Percentiles rank a stretch among this genome's conserved stretches.
phyloP scores from a whole-genome alignment of 306 rosid species.

The Senna siamea region DNA sequence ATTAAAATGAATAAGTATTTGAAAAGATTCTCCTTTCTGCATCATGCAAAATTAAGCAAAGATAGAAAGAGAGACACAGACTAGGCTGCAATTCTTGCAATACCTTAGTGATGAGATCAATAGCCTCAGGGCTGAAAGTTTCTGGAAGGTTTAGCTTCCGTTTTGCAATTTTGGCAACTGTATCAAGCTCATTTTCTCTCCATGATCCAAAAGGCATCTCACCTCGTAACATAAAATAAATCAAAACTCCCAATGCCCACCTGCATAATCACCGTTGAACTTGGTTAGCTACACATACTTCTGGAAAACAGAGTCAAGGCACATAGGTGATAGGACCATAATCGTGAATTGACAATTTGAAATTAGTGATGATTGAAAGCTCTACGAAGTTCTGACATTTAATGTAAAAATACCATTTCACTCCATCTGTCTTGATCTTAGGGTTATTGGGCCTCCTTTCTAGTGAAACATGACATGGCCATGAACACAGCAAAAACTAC shows the following conservation, averaged over 20 bases:
- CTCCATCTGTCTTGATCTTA: background rate
- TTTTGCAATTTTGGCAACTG: constrained; percentile 85
- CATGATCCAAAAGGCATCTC: constrained; percentile 97
- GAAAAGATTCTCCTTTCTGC: constrained; percentile 25
- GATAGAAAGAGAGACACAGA: background rate
- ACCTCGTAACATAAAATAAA: constrained; percentile 80
- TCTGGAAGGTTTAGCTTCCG: constrained; percentile 75
- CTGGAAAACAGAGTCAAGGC: constrained; percentile 18
- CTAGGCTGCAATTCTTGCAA: constrained; percentile 12
- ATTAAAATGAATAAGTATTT: constrained; percentile 37
- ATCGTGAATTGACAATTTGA: background rate
- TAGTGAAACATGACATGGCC: background rate
- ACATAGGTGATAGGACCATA: constrained; percentile 14
- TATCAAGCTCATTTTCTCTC: constrained; percentile 91
- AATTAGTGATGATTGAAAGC: constrained; percentile 4
- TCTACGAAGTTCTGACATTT: background rate
- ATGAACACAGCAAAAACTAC: background rate
- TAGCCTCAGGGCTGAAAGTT: constrained; percentile 78
- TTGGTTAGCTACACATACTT: constrained; percentile 11
- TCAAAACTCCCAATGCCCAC: constrained; percentile 95
- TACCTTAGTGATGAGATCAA: constrained; percentile 92
- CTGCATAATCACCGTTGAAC: constrained; percentile 50
- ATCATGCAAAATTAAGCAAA: background rate
- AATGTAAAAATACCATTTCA: background rate
- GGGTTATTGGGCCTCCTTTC: background rate